Evolutionary conservation across 2,329 filamentous ascomycete genomes (phyloP), one percentile per base, ranked within the genome.

Genomic region (Colletotrichum cereale): DNA sequence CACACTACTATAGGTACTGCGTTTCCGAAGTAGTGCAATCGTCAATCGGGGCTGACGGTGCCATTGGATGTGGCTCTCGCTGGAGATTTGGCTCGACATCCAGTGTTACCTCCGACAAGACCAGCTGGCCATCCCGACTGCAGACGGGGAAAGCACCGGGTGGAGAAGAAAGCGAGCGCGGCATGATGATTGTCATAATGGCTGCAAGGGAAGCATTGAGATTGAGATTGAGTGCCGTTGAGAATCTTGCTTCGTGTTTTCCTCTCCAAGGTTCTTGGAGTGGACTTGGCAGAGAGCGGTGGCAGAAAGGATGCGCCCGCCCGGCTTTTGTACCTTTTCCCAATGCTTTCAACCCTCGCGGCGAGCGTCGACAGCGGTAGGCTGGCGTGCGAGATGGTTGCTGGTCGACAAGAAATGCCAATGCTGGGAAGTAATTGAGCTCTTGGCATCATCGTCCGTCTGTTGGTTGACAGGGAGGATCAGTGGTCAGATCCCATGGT

Each of bases 381-480:
- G n/a, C n/a, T n/a, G n/a, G n/a, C 62, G 67, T 26, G 31, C 14
- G 40, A 47, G 26, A 48, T 57, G 50, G 11, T 18, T 58, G 38
- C 24, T 31, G 57, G 65, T 60, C 53, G 65, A 68, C 58, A 36
- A 68, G 69, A 69, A 64, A 68, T 60, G 69, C 65, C 65, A 71
- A 71, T 58, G 57, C 58, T 62, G 40, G 5, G 65, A 55, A 31
- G 52, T 21, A 34, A 40, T 63, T 63, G 52, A 60, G 34, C 58
- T 71, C 68, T 71, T 68, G 65, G 68, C 68, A 34, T 5, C 24
- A 64, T 68, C 60, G 42, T n/a, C 40, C 14, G 3, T 6, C 18
- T 44, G 42, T 64, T 5, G 56, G 3, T 42, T 34, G 42, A n/a
- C n/a, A n/a, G n/a, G n/a, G n/a, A n/a, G n/a, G n/a, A n/a, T n/a